Percentiles rank a stretch among this genome's conserved stretches.
These are phyloP conservation scores for Tillandsia fasciculata DNA, from an alignment of 176 grass and related monocot genomes.

Conservation along the genomic window DNA sequence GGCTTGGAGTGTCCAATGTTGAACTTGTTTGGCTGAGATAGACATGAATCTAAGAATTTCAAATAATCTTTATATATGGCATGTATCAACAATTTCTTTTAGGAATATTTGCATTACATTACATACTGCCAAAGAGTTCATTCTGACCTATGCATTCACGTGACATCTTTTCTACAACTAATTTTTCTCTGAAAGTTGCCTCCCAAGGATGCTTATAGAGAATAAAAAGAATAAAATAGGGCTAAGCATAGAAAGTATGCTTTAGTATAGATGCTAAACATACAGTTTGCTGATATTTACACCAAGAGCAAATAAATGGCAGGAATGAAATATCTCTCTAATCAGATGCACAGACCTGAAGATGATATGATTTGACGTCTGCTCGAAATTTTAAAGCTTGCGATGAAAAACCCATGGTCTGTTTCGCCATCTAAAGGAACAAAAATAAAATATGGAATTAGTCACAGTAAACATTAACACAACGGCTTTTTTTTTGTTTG, in stretches of 20 bases:
- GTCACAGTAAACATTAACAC: background rate
- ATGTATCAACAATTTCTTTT: no score
- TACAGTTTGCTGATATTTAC: no score
- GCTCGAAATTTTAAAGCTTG: conserved; percentile 77
- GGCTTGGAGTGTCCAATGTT: no score
- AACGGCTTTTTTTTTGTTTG: background rate
- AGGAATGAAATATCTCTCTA: background rate
- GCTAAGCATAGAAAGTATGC: no score
- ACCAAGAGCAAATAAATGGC: background rate
- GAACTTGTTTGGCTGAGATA: no score
- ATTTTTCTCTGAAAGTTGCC: conserved; percentile 8
- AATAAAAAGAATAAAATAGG: no score
- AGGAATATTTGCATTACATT: background rate
- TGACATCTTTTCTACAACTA: background rate
- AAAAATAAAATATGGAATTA: background rate
- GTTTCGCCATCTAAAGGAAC: conserved; percentile 78
- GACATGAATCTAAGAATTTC: no score
- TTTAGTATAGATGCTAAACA: no score
- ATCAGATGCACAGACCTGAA: conserved; percentile 61
- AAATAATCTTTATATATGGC: no score
- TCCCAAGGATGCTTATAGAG: no score
- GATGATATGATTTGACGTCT: conserved; percentile 83
- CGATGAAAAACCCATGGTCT: conserved; percentile 91
- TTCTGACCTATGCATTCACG: background rate
- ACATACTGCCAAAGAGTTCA: background rate